A percentile compares a stretch with the other conserved stretches of the same genome.
Conservation (phyloP, 192 early-diverging fungal species). For the Backusella circina region DNA sequence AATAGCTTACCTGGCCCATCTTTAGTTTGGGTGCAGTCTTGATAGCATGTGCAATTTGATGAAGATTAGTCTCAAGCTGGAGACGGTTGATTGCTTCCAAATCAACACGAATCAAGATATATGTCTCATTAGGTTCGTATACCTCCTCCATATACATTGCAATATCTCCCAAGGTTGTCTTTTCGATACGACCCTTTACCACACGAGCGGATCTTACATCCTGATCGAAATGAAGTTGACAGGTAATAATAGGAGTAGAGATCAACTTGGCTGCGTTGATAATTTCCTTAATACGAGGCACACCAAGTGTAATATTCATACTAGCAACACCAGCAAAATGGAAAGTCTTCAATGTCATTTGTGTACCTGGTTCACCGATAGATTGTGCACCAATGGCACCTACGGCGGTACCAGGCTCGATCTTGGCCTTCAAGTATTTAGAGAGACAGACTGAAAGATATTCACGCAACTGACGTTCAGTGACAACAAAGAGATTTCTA, state of each 20-base stretch:
- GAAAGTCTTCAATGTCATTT: conserved; percentile 99
- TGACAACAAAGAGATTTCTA: conserved; percentile 67
- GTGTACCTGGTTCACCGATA: conserved; percentile 98
- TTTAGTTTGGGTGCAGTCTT: conserved; percentile 82
- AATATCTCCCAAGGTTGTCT: conserved; percentile 86
- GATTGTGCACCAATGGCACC: conserved; percentile 96
- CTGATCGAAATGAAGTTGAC: conserved; percentile 62
- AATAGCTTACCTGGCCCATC: conserved; percentile 47
- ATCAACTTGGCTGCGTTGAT: conserved; percentile 99
- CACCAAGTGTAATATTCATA: conserved; percentile 99
- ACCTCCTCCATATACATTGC: conserved; percentile 94
- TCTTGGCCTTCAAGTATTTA: conserved; percentile 88
- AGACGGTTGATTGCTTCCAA: conserved; percentile 78
- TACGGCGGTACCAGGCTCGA: conserved; percentile 95
- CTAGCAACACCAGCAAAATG: conserved; percentile 99
- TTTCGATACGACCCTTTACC: conserved; percentile 96
- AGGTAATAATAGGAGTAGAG: conserved; percentile 86
- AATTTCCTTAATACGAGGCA: conserved; percentile 99
- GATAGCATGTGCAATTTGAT: conserved; percentile 77
- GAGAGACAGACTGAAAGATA: conserved; percentile 77
- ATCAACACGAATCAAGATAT: conserved; percentile 80
- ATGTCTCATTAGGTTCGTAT: conserved; percentile 69
- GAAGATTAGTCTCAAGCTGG: conserved; percentile 83
- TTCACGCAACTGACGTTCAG: conserved; percentile 61
- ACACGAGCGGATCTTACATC: conserved; percentile 82